Percentiles rank a stretch among this genome's conserved stretches.
These are phyloP conservation scores for Pythium aquatile DNA, from an alignment of 352 stramenopile species.

Conservation along the genomic window DNA sequence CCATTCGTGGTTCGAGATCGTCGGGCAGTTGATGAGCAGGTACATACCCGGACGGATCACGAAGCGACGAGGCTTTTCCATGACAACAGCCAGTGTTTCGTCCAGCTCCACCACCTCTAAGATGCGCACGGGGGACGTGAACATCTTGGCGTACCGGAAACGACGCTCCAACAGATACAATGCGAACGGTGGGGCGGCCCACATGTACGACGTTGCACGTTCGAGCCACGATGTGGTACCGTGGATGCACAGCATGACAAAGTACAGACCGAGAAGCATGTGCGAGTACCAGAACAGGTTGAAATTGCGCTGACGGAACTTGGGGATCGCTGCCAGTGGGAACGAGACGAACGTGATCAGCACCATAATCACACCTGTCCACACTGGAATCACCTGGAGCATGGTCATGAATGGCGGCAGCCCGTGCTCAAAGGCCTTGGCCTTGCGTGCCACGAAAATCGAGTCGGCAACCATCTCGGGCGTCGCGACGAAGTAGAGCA, in stretches of 20 bases:
- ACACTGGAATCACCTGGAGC: slow-evolving; percentile 67
- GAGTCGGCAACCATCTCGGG: slow-evolving; percentile 55
- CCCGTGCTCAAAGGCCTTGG: slow-evolving; percentile 44
- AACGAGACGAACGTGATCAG: slow-evolving; percentile 68
- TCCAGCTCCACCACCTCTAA: slow-evolving; percentile 66
- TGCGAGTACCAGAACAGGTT: slow-evolving; percentile 85
- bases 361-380: slow-evolving; percentile 66
- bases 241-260: slow-evolving; percentile 64
- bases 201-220: slow-evolving; percentile 54
- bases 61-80: slow-evolving; percentile 73
- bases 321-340: slow-evolving; percentile 64
- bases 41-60: slow-evolving; percentile 83
- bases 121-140: slow-evolving; percentile 60
- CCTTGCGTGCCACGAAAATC: slow-evolving; percentile 56
- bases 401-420: slow-evolving; percentile 60
- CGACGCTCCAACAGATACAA: slow-evolving; percentile 72
- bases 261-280: slow-evolving; percentile 72
- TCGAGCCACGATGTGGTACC: slow-evolving; percentile 62
- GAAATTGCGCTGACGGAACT: slow-evolving; percentile 72
- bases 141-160: slow-evolving; percentile 74
- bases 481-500: slow-evolving; percentile 65
- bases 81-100: slow-evolving; percentile 61
- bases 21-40: slow-evolving; percentile 84
- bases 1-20: slow-evolving; percentile 83
- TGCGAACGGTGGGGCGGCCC: slow-evolving; percentile 62